phyloP scores from a whole-genome alignment of 2,329 filamentous ascomycete genomes.

The Akanthomyces muscarius region DNA sequence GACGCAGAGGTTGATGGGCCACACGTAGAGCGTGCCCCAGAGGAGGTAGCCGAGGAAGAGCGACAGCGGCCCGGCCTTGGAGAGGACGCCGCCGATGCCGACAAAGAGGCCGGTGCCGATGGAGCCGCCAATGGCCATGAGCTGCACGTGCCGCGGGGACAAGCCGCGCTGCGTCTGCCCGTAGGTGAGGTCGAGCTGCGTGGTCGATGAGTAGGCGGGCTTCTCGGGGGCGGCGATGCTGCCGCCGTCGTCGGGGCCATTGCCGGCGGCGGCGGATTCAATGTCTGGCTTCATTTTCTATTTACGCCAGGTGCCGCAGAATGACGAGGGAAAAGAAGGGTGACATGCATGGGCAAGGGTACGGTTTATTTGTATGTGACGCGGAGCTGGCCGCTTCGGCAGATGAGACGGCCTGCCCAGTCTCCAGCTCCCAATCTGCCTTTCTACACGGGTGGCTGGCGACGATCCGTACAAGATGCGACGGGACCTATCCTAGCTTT shows the following conservation, averaged over 20 bases:
- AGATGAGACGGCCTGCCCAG: neutral
- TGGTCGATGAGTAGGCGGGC: neutral
- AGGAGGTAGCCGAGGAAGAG: conserved; percentile 42
- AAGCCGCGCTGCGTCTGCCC: conserved; percentile 33
- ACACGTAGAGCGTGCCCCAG: conserved; percentile 43
- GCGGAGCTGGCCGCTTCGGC: neutral
- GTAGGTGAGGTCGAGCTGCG: conserved; percentile 22
- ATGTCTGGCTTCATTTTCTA: conserved; percentile 8
- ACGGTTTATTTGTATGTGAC: neutral
- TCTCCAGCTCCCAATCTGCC: neutral
- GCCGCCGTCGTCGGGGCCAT: neutral
- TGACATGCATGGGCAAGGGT: neutral
- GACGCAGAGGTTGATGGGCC: conserved; percentile 43
- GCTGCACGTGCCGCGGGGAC: conserved; percentile 42
- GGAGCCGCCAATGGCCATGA: conserved; percentile 47
- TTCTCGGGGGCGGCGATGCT: neutral
- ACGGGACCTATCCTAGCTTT: too few relatives aligned
- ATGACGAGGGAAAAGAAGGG: neutral
- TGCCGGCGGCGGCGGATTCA: neutral
- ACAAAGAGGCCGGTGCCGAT: conserved; percentile 45
- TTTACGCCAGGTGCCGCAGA: neutral
- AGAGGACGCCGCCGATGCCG: conserved; percentile 41
- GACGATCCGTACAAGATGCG: neutral
- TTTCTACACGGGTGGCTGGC: neutral
- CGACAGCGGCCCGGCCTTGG: conserved; percentile 40